Percentiles rank a stretch among this genome's conserved stretches.
These are phyloP conservation scores for Dendrostoma leiphaemia DNA, from an alignment of 2,329 filamentous ascomycete species.

Conservation along the genomic window DNA sequence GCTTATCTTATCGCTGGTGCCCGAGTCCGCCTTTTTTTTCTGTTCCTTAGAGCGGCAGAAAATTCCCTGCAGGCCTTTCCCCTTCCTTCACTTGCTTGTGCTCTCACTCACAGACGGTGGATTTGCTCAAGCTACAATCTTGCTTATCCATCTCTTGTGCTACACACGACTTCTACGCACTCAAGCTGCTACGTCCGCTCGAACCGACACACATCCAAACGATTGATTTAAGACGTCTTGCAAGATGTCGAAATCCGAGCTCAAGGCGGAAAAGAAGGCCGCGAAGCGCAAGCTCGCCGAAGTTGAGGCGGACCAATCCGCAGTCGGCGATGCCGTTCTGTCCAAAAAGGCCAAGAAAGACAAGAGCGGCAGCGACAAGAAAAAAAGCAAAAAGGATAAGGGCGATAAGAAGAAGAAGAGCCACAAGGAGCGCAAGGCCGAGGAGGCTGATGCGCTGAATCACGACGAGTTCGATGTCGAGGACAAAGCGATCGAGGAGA, in stretches of 20 bases:
- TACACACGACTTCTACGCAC: no score
- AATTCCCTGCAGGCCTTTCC: not conserved
- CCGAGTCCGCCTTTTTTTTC: conserved; percentile 6
- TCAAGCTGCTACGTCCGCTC: no score
- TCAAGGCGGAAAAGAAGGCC: conserved; percentile 13
- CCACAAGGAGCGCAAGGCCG: conserved; percentile 9
- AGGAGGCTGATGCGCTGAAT: conserved; percentile 6
- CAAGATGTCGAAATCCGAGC: conserved; percentile 10
- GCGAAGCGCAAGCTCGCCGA: conserved; percentile 19
- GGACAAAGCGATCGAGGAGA: conserved; percentile 9
- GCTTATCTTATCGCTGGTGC: conserved; percentile 15
- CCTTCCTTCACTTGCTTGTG: not conserved
- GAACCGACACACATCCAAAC: no score
- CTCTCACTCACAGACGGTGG: no score
- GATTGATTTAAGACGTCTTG: no score
- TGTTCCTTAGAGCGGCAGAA: not conserved
- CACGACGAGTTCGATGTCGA: conserved; percentile 9
- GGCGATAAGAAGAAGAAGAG: conserved; percentile 2
- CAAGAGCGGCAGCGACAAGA: not conserved
- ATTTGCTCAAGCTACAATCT: no score
- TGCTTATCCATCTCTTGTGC: no score
- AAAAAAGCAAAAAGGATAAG: conserved; percentile 6
- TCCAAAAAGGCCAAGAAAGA: conserved; percentile 13
- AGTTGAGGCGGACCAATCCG: not conserved
- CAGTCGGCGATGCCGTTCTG: not conserved